Conservation (phyloP, 805 yeast genomes). For the Candida cerambycidarum region DNA sequence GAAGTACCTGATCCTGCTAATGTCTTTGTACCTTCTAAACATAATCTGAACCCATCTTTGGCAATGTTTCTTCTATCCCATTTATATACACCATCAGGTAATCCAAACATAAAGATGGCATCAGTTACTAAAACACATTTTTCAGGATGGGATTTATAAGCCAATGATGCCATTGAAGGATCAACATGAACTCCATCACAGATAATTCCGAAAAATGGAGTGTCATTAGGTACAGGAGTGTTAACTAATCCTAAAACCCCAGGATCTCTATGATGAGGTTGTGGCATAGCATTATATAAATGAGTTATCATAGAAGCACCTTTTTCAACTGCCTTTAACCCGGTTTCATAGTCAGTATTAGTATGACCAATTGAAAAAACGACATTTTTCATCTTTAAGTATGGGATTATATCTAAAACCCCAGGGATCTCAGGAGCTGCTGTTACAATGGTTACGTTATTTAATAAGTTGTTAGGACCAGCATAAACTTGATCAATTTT, state of each 20-base stretch:
- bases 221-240: conserved; percentile 24
- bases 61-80: conserved; percentile 51
- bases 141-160: conserved; percentile 52
- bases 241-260: conserved; percentile 53
- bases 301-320: conserved; percentile 65
- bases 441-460: conserved; percentile 44
- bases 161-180: conserved; percentile 50
- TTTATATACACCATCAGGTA: conserved; percentile 54
- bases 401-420: conserved; percentile 42
- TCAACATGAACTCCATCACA: conserved; percentile 62
- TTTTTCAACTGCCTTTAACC: conserved; percentile 43
- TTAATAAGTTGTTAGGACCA: conserved; percentile 26
- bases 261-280: conserved; percentile 57
- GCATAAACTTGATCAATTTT: conserved; percentile 40
- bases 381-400: conserved; percentile 30
- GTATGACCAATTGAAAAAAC: conserved; percentile 51
- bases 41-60: conserved; percentile 47
- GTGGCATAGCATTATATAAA: conserved; percentile 62
- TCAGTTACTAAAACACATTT: conserved; percentile 58
- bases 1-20: conserved; percentile 65
- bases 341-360: conserved; percentile 37
- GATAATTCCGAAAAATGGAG: conserved; percentile 54
- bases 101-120: conserved; percentile 57
- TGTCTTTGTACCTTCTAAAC: conserved; percentile 53
- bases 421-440: conserved; percentile 56